Conservation (phyloP, 1,139 yeast species). For the Suhomyces coccinellae region DNA sequence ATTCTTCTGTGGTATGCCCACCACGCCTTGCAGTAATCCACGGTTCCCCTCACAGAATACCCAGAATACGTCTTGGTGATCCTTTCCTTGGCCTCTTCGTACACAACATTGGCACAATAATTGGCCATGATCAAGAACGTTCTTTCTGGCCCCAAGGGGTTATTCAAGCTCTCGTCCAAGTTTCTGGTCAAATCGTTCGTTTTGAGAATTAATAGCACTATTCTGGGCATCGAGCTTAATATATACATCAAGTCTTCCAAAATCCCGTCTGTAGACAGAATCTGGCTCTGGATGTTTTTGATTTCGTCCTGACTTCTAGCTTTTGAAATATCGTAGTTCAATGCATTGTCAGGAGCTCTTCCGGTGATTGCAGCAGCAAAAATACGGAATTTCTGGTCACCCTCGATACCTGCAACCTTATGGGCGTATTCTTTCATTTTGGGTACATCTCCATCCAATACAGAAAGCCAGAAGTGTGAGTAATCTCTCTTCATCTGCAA, state of each 20-base stretch:
- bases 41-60: constrained; percentile 43
- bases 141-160: constrained; percentile 85
- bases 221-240: constrained; percentile 77
- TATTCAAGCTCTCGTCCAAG: constrained; percentile 77
- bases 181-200: constrained; percentile 92
- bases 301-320: constrained; percentile 56
- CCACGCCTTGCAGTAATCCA: constrained; percentile 35
- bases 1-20: constrained; percentile 50
- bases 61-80: constrained; percentile 31
- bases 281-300: constrained; percentile 60
- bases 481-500: constrained; percentile 75
- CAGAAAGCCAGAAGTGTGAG: constrained; percentile 90
- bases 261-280: constrained; percentile 58
- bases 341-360: constrained; percentile 50
- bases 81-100: constrained; percentile 56
- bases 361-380: constrained; percentile 96
- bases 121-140: constrained; percentile 87
- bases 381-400: constrained; percentile 70
- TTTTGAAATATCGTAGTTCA: constrained; percentile 51
- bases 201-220: constrained; percentile 81
- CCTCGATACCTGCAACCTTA: constrained; percentile 77
- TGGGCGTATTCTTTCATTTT: constrained; percentile 73
- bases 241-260: constrained; percentile 78
- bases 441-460: constrained; percentile 67
- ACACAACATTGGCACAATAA: constrained; percentile 83